Evolutionary conservation across 1,284 basidiomycete species (phyloP).

Genomic region (Trichosporon ovoides): DNA sequence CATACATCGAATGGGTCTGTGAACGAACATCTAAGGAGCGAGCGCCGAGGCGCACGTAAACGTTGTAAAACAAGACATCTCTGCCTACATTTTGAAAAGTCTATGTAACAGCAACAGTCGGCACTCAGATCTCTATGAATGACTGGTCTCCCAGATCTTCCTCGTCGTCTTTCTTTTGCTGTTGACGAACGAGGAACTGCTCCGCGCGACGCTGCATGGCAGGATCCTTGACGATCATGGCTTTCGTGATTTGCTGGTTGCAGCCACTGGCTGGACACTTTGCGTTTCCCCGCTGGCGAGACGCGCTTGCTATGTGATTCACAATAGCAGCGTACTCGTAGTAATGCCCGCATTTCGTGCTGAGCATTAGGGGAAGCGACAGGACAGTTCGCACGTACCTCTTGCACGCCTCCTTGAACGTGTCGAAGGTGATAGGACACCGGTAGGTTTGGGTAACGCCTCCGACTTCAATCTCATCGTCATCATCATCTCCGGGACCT

Average conservation of each 20-base stretch:
- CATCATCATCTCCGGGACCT: slow-evolving; percentile 73
- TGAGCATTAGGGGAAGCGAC: slow-evolving; percentile 20
- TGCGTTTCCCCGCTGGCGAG: background rate
- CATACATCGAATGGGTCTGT: too few relatives aligned
- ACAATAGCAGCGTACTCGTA: slow-evolving; percentile 25
- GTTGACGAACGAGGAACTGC: slow-evolving; percentile 6
- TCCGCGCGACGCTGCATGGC: slow-evolving; percentile 8
- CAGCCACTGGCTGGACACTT: slow-evolving; percentile 6
- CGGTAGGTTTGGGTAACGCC: slow-evolving; percentile 72
- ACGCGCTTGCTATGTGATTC: slow-evolving; percentile 15
- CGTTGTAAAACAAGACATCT: too few relatives aligned
- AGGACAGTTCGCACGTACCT: slow-evolving; percentile 49
- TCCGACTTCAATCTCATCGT: slow-evolving; percentile 74
- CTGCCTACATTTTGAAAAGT: too few relatives aligned
- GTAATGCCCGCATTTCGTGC: slow-evolving; percentile 25
- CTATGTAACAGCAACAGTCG: too few relatives aligned
- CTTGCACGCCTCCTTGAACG: slow-evolving; percentile 64
- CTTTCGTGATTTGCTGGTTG: background rate
- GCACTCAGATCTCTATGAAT: background rate
- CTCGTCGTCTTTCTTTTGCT: slow-evolving; percentile 3
- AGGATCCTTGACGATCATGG: slow-evolving; percentile 4
- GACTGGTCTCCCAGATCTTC: slow-evolving; percentile 3
- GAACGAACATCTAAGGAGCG: too few relatives aligned
- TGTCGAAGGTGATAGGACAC: slow-evolving; percentile 66
- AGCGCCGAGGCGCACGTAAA: too few relatives aligned